Percentiles rank a stretch among this genome's conserved stretches.
phyloP scores from a whole-genome alignment of 2,329 filamentous ascomycete species.

The Fusarium tanahbumbuense region DNA sequence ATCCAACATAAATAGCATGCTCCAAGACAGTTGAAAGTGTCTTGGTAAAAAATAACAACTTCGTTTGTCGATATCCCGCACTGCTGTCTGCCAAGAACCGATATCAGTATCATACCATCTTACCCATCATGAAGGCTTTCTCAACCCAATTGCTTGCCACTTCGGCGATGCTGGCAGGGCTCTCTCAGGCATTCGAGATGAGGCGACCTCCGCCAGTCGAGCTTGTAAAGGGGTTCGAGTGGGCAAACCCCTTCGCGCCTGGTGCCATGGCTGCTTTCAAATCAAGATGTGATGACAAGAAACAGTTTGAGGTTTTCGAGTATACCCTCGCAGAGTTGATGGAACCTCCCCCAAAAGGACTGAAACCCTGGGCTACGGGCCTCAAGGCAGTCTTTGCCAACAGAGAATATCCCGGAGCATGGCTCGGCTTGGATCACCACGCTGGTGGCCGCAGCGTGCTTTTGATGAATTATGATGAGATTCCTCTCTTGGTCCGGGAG shows the following conservation, averaged over 20 bases:
- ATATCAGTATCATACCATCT: not conserved
- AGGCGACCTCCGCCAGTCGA: slow-evolving; percentile 48
- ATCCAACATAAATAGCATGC: slow-evolving; percentile 30
- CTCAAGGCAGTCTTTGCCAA: slow-evolving; percentile 56
- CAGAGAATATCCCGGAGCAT: slow-evolving; percentile 62
- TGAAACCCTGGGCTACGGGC: slow-evolving; percentile 54
- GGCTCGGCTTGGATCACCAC: slow-evolving; percentile 65
- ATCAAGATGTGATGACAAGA: slow-evolving; percentile 50
- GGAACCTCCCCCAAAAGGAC: slow-evolving; percentile 52
- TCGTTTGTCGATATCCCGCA: not conserved
- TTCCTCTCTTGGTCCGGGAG: slow-evolving; percentile 58
- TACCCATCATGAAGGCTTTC: slow-evolving; percentile 42
- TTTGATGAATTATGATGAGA: slow-evolving; percentile 58
- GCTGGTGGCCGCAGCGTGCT: slow-evolving; percentile 61
- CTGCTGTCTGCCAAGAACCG: not conserved
- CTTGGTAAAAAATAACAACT: not conserved
- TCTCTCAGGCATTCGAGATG: slow-evolving; percentile 46
- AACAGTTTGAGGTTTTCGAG: slow-evolving; percentile 54
- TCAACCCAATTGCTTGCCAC: slow-evolving; percentile 10
- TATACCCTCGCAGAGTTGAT: slow-evolving; percentile 59
- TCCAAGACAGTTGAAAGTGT: not conserved
- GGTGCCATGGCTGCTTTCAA: slow-evolving; percentile 48
- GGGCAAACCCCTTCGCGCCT: slow-evolving; percentile 55
- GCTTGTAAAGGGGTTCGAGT: slow-evolving; percentile 55
- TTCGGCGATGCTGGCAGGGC: slow-evolving; percentile 19